Evolutionary conservation across 306 rosid species (phyloP).

Genomic region (Abrus precatorius): DNA sequence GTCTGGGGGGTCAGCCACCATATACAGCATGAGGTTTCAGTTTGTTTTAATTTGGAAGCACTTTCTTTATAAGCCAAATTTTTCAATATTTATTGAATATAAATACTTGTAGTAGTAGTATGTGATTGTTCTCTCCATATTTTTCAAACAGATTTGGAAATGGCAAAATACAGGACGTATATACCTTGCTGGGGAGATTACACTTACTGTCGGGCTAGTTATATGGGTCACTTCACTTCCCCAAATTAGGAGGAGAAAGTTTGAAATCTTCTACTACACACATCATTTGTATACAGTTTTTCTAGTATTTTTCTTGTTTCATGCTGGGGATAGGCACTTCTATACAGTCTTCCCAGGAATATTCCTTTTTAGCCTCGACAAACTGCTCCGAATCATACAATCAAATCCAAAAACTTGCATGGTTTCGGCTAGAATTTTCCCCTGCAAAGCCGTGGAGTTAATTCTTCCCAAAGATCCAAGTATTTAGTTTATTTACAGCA

Average conservation of each 20-base stretch:
- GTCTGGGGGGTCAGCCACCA: slow-evolving; percentile 84
- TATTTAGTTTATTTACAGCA: slow-evolving; percentile 44
- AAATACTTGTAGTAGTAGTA: background rate
- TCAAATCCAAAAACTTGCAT: slow-evolving; percentile 79
- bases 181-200: slow-evolving; percentile 85
- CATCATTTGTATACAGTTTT: slow-evolving; percentile 86
- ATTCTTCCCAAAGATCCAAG: slow-evolving; percentile 82
- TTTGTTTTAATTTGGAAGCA: slow-evolving; percentile 9
- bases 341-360: slow-evolving; percentile 80
- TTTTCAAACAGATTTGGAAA: slow-evolving; percentile 68
- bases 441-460: slow-evolving; percentile 76
- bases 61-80: slow-evolving; percentile 5
- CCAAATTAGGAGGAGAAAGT: slow-evolving; percentile 78
- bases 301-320: slow-evolving; percentile 88
- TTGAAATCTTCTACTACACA: slow-evolving; percentile 86
- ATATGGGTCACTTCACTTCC: slow-evolving; percentile 91
- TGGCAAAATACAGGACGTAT: slow-evolving; percentile 91
- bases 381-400: slow-evolving; percentile 77
- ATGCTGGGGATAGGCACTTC: slow-evolving; percentile 91
- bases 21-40: slow-evolving; percentile 74
- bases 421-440: slow-evolving; percentile 70
- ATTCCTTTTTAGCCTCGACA: slow-evolving; percentile 86
- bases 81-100: background rate
- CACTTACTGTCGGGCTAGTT: slow-evolving; percentile 68
- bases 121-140: slow-evolving; percentile 35